Conservation (phyloP, 768 basidiomycete species). For the Podaxis rugospora region DNA sequence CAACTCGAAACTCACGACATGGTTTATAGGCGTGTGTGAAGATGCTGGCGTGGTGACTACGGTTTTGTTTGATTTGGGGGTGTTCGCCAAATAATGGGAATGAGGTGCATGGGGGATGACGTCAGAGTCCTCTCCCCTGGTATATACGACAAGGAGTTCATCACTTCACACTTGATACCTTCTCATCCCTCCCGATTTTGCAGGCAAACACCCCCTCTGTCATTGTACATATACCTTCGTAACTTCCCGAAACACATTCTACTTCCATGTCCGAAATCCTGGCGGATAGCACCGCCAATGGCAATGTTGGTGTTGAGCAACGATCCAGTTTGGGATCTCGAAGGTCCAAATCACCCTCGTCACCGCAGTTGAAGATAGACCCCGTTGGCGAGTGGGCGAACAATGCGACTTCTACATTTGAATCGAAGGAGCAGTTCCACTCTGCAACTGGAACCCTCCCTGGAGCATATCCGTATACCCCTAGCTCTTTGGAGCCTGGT, state of each 20-base stretch:
- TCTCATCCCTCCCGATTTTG: neutral
- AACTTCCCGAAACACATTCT: neutral
- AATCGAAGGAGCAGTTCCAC: neutral
- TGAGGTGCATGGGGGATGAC: neutral
- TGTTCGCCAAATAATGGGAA: neutral
- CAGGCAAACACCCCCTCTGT: no score
- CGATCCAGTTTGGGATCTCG: neutral
- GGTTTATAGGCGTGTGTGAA: neutral
- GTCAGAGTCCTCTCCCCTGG: neutral
- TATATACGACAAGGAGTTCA: neutral
- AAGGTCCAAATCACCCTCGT: neutral
- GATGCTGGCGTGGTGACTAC: no score
- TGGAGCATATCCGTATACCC: constrained; percentile 6
- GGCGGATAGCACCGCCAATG: neutral
- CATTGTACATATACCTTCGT: neutral
- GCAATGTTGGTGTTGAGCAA: neutral
- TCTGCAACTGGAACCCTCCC: neutral
- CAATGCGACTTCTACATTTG: neutral
- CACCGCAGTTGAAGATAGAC: constrained; percentile 6
- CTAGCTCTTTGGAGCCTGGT: neutral
- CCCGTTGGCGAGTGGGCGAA: constrained; percentile 2
- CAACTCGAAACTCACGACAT: neutral
- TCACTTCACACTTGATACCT: neutral
- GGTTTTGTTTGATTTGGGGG: neutral
- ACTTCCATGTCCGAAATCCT: neutral